A percentile compares a stretch with the other conserved stretches of the same genome.
Conservation (phyloP, 2,329 filamentous ascomycete genomes). For the Hyphodiscus sp. region DNA sequence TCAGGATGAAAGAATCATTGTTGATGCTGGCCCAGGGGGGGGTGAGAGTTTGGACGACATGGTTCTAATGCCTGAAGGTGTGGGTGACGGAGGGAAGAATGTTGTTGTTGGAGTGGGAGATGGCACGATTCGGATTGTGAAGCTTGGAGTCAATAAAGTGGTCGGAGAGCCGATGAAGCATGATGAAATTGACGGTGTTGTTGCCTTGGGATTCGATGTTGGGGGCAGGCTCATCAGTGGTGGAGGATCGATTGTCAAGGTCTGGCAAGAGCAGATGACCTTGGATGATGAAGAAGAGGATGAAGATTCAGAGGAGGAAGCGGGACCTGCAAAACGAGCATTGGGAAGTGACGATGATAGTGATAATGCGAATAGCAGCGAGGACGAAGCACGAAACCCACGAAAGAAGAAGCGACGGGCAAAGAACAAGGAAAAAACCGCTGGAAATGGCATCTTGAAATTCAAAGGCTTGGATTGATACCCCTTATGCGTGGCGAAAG, state of each 20-base stretch:
- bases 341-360: conserved; percentile 21
- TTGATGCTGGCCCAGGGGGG: conserved; percentile 55
- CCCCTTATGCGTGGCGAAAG: too few relatives aligned
- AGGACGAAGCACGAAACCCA: conserved; percentile 21
- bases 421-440: conserved; percentile 26
- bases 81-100: conserved; percentile 63
- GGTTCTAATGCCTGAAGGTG: conserved; percentile 60
- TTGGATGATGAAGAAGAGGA: conserved; percentile 42
- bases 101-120: conserved; percentile 78
- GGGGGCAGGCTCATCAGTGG: conserved; percentile 83
- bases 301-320: conserved; percentile 40
- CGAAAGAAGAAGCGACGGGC: conserved; percentile 28
- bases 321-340: conserved; percentile 27
- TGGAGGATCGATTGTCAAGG: conserved; percentile 78
- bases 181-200: conserved; percentile 81
- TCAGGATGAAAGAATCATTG: conserved; percentile 80
- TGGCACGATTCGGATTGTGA: conserved; percentile 70
- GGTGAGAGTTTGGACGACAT: conserved; percentile 81
- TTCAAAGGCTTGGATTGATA: conserved; percentile 28
- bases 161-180: conserved; percentile 57
- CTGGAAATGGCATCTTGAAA: conserved; percentile 27
- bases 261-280: conserved; percentile 73
- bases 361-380: conserved; percentile 21
- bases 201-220: conserved; percentile 77
- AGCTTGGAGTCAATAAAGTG: conserved; percentile 67